Conservation (phyloP, 306 rosid species). For the Pyrus communis region DNA sequence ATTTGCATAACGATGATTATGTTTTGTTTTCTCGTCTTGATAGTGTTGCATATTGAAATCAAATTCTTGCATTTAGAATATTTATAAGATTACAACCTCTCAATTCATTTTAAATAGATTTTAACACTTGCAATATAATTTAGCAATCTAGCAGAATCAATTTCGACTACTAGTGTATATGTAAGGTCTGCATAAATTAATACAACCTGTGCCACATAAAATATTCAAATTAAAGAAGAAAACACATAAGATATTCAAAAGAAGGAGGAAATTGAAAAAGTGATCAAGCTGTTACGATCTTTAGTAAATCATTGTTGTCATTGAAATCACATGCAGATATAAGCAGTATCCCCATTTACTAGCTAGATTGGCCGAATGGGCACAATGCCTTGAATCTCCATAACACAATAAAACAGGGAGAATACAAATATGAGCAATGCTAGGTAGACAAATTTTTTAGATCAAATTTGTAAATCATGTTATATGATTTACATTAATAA, state of each 20-base stretch:
- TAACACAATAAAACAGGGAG: not conserved
- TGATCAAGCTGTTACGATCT: not conserved
- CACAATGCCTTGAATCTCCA: conserved; percentile 21
- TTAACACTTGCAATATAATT: no score
- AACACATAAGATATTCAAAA: not conserved
- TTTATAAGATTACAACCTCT: no score
- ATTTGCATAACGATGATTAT: not conserved
- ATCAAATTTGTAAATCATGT: no score
- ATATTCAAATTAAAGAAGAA: not conserved
- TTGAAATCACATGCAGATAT: conserved; percentile 8
- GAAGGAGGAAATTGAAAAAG: not conserved
- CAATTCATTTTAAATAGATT: no score
- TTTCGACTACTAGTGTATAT: no score
- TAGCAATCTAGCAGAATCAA: no score
- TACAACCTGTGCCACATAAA: not conserved
- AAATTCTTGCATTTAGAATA: no score
- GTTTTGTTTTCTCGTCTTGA: not conserved
- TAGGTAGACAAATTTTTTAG: no score
- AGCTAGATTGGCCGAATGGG: not conserved
- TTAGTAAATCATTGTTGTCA: not conserved
- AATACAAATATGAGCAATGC: no score
- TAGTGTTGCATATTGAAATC: no score
- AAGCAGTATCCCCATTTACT: not conserved
- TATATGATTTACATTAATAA: no score
- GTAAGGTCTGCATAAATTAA: not conserved